A percentile compares a stretch with the other conserved stretches of the same genome.
Conservation (phyloP, 257 asterid genomes). For the Plectranthus barbatus region DNA sequence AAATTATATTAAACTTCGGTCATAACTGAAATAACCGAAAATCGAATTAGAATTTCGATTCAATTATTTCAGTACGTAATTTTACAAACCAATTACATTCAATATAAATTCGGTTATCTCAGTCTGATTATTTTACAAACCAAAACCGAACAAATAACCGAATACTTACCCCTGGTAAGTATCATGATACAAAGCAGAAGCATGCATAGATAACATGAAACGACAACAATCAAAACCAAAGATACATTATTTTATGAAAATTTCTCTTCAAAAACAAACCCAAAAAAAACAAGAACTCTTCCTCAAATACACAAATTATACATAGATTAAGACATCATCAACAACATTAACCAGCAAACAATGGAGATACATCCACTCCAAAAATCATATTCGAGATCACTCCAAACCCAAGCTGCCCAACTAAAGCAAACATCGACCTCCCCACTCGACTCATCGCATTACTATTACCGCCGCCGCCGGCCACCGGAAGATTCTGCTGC, state of each 20-base stretch:
- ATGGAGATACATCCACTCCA: constrained; percentile 25
- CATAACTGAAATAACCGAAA: too few relatives aligned
- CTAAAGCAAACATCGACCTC: constrained; percentile 29
- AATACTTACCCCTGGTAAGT: too few relatives aligned
- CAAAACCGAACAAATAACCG: too few relatives aligned
- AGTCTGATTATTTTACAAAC: too few relatives aligned
- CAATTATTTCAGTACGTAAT: too few relatives aligned
- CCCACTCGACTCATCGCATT: constrained; percentile 5
- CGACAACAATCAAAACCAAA: not conserved
- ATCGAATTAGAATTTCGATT: too few relatives aligned
- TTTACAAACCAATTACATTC: too few relatives aligned
- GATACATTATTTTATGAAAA: not conserved
- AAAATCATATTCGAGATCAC: constrained; percentile 34
- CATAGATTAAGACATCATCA: not conserved
- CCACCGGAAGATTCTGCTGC: constrained; percentile 14
- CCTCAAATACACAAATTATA: not conserved
- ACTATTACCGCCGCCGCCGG: not conserved
- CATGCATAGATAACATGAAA: not conserved
- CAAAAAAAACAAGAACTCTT: not conserved
- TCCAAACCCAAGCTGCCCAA: constrained; percentile 28
- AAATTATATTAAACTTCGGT: too few relatives aligned
- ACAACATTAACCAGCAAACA: constrained; percentile 5
- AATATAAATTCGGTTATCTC: too few relatives aligned
- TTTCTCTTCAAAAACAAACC: not conserved
- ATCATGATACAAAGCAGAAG: too few relatives aligned